These are phyloP conservation scores for Verticillium klebahnii DNA, from an alignment of 2,329 filamentous ascomycete genomes.

Conservation along the genomic window DNA sequence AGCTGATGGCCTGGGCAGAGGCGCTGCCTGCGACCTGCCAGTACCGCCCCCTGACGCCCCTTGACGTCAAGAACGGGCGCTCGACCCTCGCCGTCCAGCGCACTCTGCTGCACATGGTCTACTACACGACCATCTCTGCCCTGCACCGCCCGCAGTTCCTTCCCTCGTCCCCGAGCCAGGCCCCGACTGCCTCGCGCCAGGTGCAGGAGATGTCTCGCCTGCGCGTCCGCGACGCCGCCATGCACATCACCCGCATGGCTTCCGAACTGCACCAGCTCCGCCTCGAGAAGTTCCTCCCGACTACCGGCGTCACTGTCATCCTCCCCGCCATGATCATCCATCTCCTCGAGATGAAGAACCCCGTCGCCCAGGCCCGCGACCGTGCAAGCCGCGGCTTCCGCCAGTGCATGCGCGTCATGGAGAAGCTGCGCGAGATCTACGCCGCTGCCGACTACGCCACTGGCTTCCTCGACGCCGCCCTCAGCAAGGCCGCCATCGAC, in stretches of 20 bases:
- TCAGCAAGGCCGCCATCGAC: conserved; percentile 80
- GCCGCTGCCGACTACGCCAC: conserved; percentile 95
- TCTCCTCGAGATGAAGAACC: conserved; percentile 85
- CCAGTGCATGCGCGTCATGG: conserved; percentile 89
- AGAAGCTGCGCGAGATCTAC: conserved; percentile 82
- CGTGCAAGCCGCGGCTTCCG: conserved; percentile 76
- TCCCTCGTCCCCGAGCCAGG: conserved; percentile 59
- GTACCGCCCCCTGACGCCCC: conserved; percentile 52
- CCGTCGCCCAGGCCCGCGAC: conserved; percentile 65
- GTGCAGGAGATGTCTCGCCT: conserved; percentile 78
- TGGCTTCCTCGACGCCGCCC: conserved; percentile 86
- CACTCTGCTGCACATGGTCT: conserved; percentile 88
- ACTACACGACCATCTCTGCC: conserved; percentile 85
- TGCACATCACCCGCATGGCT: conserved; percentile 80
- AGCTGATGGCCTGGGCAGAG: conserved; percentile 73
- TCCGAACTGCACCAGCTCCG: conserved; percentile 68
- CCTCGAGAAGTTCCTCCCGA: conserved; percentile 77
- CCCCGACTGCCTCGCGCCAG: conserved; percentile 54
- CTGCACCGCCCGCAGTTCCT: conserved; percentile 88
- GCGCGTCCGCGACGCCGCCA: conserved; percentile 78
- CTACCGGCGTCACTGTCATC: conserved; percentile 85
- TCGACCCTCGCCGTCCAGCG: conserved; percentile 65
- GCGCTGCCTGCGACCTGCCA: conserved; percentile 67
- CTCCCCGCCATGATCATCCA: conserved; percentile 93
- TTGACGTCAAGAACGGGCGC: conserved; percentile 56